These are phyloP conservation scores for Venturia asperata DNA, from an alignment of 2,329 filamentous ascomycete genomes.

Conservation along the genomic window DNA sequence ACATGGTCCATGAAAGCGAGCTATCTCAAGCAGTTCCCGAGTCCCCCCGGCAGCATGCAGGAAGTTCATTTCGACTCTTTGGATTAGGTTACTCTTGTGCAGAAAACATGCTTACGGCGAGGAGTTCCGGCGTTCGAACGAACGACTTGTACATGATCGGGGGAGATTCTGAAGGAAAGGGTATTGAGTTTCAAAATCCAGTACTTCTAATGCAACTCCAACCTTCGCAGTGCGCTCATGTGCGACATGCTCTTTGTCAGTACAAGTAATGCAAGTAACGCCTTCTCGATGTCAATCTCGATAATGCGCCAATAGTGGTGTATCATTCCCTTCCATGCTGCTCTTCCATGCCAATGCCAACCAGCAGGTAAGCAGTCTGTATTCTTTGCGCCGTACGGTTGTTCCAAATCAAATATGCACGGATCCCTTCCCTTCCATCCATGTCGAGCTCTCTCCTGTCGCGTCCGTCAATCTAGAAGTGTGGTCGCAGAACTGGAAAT, in stretches of 20 bases:
- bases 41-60: not conserved
- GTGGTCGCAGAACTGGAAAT: not conserved
- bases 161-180: not conserved
- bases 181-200: not conserved
- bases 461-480: not conserved
- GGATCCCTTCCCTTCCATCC: no score
- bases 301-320: not conserved
- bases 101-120: not conserved
- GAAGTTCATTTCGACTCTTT: not conserved
- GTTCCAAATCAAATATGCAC: not conserved
- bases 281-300: not conserved
- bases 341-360: not conserved
- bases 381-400: not conserved
- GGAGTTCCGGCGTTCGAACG: not conserved
- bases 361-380: not conserved
- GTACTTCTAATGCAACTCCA: not conserved
- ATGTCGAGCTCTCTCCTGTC: not conserved
- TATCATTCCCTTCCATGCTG: not conserved
- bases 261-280: not conserved
- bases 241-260: not conserved
- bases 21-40: not conserved
- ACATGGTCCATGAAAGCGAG: constrained; percentile 3
- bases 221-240: not conserved
- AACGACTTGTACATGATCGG: not conserved
- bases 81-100: not conserved